Base-by-base conservation (phyloP, 257 asterid species). In the Schizonepeta tenuifolia region DNA sequence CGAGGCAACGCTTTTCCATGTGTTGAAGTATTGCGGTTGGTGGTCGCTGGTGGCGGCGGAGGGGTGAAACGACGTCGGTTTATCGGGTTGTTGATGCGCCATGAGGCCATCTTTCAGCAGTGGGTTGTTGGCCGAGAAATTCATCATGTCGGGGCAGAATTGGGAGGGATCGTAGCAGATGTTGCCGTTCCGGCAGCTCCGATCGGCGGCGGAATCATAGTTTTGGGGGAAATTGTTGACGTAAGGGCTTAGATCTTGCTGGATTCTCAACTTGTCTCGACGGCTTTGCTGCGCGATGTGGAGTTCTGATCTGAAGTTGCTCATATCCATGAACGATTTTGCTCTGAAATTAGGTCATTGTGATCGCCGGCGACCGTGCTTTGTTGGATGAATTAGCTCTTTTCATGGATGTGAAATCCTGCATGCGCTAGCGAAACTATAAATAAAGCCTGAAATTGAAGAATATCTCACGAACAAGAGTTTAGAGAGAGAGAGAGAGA, bases 271-370 rank as follows among this genome's bases (percentile, higher is more conserved):
- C 71, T 84, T 87, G 31, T 91, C 92, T 6, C 97, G 83, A 20
- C 96, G 90, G 82, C 88, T 87, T 79, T 86, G 89, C 54, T 91
- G 96, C 4, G 94, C 96, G 9, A 87, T 89, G 76, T 89, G 97
- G 75, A 83, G 67, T 8, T 87, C 92, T 2, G 87, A 76, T 53
- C 85, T 62, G 9, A 75, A 80, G 14, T 78, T 76, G 60, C 82
- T 83, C 78, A 73, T 88, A 72, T 86, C 89, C 88, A 84, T 83
- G 14, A 62, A 75, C 26, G 70, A 6, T 5, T 14, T 1, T 14
- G 15, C 28, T 0, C 31, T 18, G 5, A 9, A 10, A 75, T 47
- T 54, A 60, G 21, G 33, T 60, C 33, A 36, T 9, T 6, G 15
- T 54, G 8, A 65, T 73, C 53, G 62, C 1, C 41, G 4, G 57